phyloP scores from a whole-genome alignment of 768 basidiomycete genomes.

The Tulasnella sp. region DNA sequence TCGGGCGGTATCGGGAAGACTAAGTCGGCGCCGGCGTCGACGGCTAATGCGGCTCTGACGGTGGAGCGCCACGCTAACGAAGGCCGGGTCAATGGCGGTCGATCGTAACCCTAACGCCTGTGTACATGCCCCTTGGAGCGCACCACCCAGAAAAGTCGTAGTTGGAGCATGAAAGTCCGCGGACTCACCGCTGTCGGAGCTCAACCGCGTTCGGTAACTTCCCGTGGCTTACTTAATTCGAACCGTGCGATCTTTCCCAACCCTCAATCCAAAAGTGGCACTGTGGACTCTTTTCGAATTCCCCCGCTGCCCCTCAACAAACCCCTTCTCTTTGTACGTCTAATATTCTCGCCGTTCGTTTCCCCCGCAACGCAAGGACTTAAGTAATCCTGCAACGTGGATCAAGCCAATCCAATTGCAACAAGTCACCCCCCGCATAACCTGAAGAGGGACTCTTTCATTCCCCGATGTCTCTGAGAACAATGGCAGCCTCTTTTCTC shows the following conservation, averaged over 20 bases:
- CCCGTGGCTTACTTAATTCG: neutral
- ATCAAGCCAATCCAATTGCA: neutral
- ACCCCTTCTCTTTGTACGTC: neutral
- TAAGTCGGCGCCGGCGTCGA: neutral
- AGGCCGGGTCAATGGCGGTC: neutral
- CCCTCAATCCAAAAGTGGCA: neutral
- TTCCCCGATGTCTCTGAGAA: neutral
- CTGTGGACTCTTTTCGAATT: neutral
- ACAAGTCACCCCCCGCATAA: neutral
- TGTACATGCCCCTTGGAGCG: neutral
- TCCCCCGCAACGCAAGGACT: neutral
- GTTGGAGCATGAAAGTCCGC: slow-evolving; percentile 1
- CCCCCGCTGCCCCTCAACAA: neutral
- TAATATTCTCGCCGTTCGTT: neutral
- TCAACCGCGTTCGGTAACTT: slow-evolving; percentile 4
- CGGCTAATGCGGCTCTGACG: neutral
- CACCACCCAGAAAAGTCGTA: neutral
- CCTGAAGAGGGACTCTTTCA: neutral
- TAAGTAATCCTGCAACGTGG: neutral
- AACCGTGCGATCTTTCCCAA: neutral
- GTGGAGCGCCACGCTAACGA: neutral
- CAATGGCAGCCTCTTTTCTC: neutral
- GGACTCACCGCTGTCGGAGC: neutral
- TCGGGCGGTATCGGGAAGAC: neutral
- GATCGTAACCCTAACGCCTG: neutral